phyloP scores from a whole-genome alignment of 2,329 filamentous ascomycete species.

The Colletotrichum abscissum region DNA sequence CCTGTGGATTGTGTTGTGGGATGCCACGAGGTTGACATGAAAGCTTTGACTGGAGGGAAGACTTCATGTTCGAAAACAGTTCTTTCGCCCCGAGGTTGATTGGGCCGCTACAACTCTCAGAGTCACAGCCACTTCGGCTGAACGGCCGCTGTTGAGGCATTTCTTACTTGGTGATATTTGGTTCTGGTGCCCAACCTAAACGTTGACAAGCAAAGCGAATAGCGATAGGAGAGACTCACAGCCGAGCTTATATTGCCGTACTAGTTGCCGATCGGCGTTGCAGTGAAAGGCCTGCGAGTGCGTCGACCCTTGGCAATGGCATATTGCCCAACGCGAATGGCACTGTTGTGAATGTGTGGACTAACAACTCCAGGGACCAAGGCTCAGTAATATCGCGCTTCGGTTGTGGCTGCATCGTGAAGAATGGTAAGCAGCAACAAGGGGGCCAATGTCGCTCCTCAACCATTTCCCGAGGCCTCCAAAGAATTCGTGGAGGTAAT shows the following conservation, averaged over 20 bases:
- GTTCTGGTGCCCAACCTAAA: background rate
- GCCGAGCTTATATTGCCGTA: background rate
- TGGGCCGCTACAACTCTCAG: conserved; percentile 7
- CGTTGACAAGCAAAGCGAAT: background rate
- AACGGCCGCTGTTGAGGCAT: conserved; percentile 4
- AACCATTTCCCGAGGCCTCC: conserved; percentile 16
- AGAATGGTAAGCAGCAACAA: background rate
- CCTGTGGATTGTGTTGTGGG: background rate
- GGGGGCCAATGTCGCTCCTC: background rate
- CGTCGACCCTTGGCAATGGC: background rate
- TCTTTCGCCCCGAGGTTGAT: background rate
- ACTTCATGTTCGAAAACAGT: conserved; percentile 2
- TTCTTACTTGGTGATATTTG: background rate
- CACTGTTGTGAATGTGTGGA: background rate
- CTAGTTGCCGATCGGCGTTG: background rate
- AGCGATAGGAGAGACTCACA: background rate
- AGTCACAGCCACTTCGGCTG: background rate
- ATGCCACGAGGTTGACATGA: conserved; percentile 21
- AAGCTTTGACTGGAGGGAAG: conserved; percentile 28
- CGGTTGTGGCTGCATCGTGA: background rate
- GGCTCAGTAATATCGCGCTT: background rate
- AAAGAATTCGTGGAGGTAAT: background rate
- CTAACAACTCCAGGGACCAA: background rate
- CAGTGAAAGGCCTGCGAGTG: background rate
- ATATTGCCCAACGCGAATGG: background rate